phyloP scores from a whole-genome alignment of 2,329 filamentous ascomycete species.

The Claviceps quebecensis region DNA sequence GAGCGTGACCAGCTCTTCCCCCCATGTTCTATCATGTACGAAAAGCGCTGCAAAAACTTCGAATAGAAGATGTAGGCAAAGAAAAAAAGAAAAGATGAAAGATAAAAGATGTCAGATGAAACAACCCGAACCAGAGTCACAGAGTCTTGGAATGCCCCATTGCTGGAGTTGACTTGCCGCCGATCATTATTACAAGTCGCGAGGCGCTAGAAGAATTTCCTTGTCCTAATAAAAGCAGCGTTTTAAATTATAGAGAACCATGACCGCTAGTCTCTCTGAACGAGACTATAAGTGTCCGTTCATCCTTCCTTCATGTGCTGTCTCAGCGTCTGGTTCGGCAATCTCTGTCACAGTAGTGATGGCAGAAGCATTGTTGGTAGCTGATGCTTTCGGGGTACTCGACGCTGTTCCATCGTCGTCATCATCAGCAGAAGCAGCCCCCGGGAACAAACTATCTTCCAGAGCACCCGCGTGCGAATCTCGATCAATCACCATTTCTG shows the following conservation, averaged over 20 bases:
- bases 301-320: not conserved
- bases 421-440: not conserved
- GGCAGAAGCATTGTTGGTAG: not conserved
- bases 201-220: not conserved
- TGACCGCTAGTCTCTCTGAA: not conserved
- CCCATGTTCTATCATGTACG: not conserved
- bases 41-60: not conserved
- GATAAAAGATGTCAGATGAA: no score
- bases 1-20: not conserved
- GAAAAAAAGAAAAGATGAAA: not conserved
- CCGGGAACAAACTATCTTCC: not conserved
- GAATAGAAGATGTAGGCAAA: not conserved
- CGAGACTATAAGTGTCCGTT: not conserved
- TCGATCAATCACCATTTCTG: constrained; percentile 7
- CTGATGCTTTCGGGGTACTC: not conserved
- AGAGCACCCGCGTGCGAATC: constrained; percentile 14
- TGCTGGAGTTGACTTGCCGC: no score
- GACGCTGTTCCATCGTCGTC: not conserved
- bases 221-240: not conserved
- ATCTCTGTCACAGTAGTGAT: not conserved
- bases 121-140: no score
- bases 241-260: not conserved
- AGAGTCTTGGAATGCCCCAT: no score
- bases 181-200: not conserved
- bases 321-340: not conserved